Conservation (phyloP, 352 stramenopile species). For the Phytophthora macrochlamydospora region DNA sequence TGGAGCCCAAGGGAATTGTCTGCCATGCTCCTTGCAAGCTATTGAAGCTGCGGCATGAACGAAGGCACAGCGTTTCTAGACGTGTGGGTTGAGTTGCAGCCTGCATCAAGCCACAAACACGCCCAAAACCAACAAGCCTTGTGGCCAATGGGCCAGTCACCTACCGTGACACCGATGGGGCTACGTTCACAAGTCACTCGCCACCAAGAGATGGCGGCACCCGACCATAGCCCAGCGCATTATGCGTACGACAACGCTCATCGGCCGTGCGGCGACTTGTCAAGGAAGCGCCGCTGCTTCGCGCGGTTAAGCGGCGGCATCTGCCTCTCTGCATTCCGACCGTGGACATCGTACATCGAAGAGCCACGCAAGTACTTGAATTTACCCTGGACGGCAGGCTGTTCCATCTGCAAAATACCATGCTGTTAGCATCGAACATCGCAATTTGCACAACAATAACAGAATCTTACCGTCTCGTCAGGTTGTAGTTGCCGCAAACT, state of each 20-base stretch:
- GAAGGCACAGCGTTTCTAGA: too few relatives aligned
- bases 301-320: conserved; percentile 44
- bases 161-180: background rate
- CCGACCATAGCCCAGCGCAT: conserved; percentile 12
- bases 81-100: too few relatives aligned
- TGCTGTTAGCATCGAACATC: background rate
- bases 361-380: conserved; percentile 56
- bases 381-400: conserved; percentile 42
- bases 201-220: background rate
- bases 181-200: background rate
- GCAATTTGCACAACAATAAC: background rate
- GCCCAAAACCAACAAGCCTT: too few relatives aligned
- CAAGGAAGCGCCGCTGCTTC: conserved; percentile 54
- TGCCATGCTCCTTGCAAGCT: too few relatives aligned
- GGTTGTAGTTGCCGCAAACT: conserved; percentile 40
- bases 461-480: conserved; percentile 37
- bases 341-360: conserved; percentile 43
- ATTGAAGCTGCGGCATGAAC: too few relatives aligned
- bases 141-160: background rate
- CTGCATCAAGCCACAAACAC: too few relatives aligned
- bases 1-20: too few relatives aligned
- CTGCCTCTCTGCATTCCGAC: conserved; percentile 33
- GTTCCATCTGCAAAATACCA: conserved; percentile 22
- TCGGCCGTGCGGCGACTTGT: conserved; percentile 44
- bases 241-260: conserved; percentile 27